Base-by-base conservation (phyloP, 2,329 filamentous ascomycete species). In the Penicillium sp. region DNA sequence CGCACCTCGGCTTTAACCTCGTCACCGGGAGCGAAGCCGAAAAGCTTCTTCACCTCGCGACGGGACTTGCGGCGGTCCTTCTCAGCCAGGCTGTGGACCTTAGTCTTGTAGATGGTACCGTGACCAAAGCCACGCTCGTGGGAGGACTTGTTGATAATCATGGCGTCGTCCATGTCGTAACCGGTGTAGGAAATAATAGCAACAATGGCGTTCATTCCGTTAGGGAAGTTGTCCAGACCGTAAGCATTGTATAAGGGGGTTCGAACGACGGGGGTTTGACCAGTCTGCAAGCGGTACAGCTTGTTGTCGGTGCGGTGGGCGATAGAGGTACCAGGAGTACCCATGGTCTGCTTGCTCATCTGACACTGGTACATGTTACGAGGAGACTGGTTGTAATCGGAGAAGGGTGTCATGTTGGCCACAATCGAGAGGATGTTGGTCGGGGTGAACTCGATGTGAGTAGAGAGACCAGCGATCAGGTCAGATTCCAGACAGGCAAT, bases 281-380 rank as follows among this genome's bases (percentile, higher is more conserved):
- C 95, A 16, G 93, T 97, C 76, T 98, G 95, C 45, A 99, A 79
- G 62, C 90, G 87, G 77, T 99, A 99, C 67, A 90, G 86, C 79
- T 99, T 99, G 84, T 99, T 98, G 79, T 99, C 95, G 48, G 93
- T 96, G 71, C 95, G 87, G 77, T 96, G 90, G 56, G 86, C 84
- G 61, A 93, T 80, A 2, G 93, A 89, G 8, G 93, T 90, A 56
- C 90, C 93, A 3, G 93, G 92, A 24, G 95, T 98, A 75, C 95
- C 95, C 95, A 99, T 99, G 0, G 93, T 93, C 79, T 99, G 95
- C 75, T 99, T 99, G 79, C 91, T 92, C 95, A 98, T 98, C 82
- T 98, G 95, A 79, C 93, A 97, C 73, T 96, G 91, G 74, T 98
- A 99, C 93, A 98, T 98, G 78, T 99, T 99, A 84, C 95, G 84